phyloP scores from a whole-genome alignment of 2,329 filamentous ascomycete genomes.

The Alternaria hordeiaustralica region DNA sequence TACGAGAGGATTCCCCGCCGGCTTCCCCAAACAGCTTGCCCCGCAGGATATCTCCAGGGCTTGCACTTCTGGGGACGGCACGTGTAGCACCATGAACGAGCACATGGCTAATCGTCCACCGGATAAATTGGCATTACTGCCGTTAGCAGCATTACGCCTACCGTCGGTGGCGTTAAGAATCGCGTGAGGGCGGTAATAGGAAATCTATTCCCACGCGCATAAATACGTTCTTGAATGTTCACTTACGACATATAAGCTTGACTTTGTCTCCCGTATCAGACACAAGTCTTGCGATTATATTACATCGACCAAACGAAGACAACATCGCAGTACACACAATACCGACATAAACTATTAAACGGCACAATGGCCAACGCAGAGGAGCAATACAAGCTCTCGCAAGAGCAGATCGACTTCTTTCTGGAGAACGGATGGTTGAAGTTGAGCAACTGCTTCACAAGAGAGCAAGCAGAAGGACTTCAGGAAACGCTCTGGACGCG shows the following conservation, averaged over 20 bases:
- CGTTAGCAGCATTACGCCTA: slow-evolving; percentile 11
- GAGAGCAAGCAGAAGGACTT: slow-evolving; percentile 56
- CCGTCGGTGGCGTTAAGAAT: neutral
- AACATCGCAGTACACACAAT: neutral
- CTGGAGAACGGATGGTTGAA: slow-evolving; percentile 63
- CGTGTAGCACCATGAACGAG: slow-evolving; percentile 12
- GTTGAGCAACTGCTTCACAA: slow-evolving; percentile 60
- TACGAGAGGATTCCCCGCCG: slow-evolving; percentile 13
- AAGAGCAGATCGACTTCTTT: slow-evolving; percentile 60
- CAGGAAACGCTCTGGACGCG: slow-evolving; percentile 66
- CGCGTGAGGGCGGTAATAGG: neutral
- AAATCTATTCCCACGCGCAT: neutral
- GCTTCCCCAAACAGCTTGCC: slow-evolving; percentile 29
- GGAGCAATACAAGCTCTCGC: slow-evolving; percentile 46
- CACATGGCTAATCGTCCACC: slow-evolving; percentile 28
- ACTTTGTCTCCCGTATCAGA: neutral
- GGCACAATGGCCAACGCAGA: slow-evolving; percentile 21
- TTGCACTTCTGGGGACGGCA: slow-evolving; percentile 7
- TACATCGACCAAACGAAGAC: neutral
- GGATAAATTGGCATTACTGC: slow-evolving; percentile 30
- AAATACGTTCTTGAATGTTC: neutral
- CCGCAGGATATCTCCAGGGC: slow-evolving; percentile 14
- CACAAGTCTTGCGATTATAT: neutral
- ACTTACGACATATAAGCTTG: slow-evolving; percentile 7
- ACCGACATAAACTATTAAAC: neutral